Percentiles rank a stretch among this genome's conserved stretches.
Conservation (phyloP, 2,329 filamentous ascomycete species). For the Grosmannia serpens region DNA sequence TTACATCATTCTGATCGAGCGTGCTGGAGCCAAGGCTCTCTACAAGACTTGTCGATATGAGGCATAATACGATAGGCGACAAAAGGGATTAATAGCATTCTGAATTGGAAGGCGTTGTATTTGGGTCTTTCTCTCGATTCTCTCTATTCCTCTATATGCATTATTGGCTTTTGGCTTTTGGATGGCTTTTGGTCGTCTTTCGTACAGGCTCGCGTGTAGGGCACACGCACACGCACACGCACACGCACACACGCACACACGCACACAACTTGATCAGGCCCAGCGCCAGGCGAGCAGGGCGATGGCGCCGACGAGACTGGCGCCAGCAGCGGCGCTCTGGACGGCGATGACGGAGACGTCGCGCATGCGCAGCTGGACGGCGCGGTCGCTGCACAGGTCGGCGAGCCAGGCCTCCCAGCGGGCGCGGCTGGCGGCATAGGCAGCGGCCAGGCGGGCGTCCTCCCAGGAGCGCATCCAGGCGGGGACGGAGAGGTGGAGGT, state of each 20-base stretch:
- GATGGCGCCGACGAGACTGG: slow-evolving; percentile 16
- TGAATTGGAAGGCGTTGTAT: not conserved
- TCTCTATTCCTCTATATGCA: not conserved
- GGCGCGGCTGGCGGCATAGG: slow-evolving; percentile 25
- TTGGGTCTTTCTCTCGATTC: slow-evolving; percentile 1
- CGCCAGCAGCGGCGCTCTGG: slow-evolving; percentile 57
- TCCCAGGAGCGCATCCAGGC: slow-evolving; percentile 25
- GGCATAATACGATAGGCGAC: not conserved
- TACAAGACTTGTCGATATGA: not conserved
- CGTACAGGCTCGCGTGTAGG: slow-evolving; percentile 20
- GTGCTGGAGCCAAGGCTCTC: not conserved
- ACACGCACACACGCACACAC: not conserved
- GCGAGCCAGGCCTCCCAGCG: slow-evolving; percentile 36
- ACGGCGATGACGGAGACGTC: slow-evolving; percentile 60
- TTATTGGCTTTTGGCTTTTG: not conserved
- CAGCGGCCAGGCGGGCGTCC: slow-evolving; percentile 21
- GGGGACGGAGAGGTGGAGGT: not conserved
- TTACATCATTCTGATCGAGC: not conserved
- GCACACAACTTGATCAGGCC: slow-evolving; percentile 15
- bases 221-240: not conserved
- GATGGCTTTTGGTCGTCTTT: not conserved
- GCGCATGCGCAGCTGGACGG: slow-evolving; percentile 51
- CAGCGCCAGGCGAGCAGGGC: slow-evolving; percentile 1
- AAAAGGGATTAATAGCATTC: not conserved
- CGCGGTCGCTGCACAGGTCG: slow-evolving; percentile 56